Conservation (phyloP, 257 asterid genomes). For the Fraxinus pennsylvanica region DNA sequence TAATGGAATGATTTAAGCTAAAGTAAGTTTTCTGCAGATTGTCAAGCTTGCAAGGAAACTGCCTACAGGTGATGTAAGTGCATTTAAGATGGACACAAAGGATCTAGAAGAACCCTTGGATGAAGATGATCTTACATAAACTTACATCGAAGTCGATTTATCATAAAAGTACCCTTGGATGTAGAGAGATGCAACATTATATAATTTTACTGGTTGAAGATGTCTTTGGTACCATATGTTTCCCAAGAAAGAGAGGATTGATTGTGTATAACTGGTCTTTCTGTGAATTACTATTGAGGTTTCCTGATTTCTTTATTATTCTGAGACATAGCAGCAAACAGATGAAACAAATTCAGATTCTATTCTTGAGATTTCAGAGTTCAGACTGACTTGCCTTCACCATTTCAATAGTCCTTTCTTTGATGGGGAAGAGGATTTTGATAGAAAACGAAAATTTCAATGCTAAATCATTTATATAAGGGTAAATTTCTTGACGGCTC, state of each 20-base stretch:
- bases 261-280: neutral
- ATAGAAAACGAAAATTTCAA: neutral
- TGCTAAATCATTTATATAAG: too few relatives aligned
- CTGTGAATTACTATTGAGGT: neutral
- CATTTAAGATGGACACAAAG: conserved; percentile 48
- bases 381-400: neutral
- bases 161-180: neutral
- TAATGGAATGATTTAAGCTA: neutral
- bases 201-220: neutral
- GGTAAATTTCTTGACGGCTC: too few relatives aligned
- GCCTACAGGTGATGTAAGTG: conserved; percentile 81
- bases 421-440: neutral
- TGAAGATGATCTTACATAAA: conserved; percentile 90
- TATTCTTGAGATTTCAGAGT: neutral
- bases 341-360: neutral
- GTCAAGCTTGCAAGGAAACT: conserved; percentile 87
- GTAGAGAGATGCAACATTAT: neutral
- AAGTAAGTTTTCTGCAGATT: conserved; percentile 48
- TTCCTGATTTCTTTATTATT: neutral
- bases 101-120: conserved; percentile 63
- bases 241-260: neutral
- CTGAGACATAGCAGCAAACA: neutral
- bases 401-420: neutral
- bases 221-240: neutral
- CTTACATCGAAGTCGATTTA: neutral